phyloP scores from a whole-genome alignment of 2,329 filamentous ascomycete species.

The Fusarium longipes region DNA sequence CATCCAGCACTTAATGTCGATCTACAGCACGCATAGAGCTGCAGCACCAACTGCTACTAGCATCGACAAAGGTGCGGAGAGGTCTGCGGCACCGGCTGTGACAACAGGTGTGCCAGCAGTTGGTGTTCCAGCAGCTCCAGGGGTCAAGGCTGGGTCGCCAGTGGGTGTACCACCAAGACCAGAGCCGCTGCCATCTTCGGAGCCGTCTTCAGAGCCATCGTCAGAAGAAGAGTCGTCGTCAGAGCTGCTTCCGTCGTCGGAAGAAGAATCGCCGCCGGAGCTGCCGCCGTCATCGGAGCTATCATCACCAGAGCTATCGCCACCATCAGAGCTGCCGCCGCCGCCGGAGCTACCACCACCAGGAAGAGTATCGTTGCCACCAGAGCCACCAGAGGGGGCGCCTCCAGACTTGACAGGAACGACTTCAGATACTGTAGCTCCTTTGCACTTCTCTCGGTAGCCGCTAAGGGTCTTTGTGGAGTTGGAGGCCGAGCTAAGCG shows the following conservation, averaged over 20 bases:
- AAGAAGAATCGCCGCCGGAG: neutral
- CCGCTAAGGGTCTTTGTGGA: slow-evolving; percentile 61
- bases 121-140: slow-evolving; percentile 37
- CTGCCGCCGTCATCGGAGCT: neutral
- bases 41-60: slow-evolving; percentile 58
- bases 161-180: slow-evolving; percentile 7
- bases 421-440: slow-evolving; percentile 45
- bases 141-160: slow-evolving; percentile 19
- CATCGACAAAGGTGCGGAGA: slow-evolving; percentile 56
- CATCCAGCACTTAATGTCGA: neutral
- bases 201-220: neutral
- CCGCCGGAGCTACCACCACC: neutral
- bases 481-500: slow-evolving; percentile 61
- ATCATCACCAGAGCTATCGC: neutral
- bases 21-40: slow-evolving; percentile 56
- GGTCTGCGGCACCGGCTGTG: slow-evolving; percentile 44
- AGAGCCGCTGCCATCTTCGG: slow-evolving; percentile 4
- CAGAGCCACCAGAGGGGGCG: slow-evolving; percentile 28
- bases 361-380: slow-evolving; percentile 11
- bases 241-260: neutral
- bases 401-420: slow-evolving; percentile 40
- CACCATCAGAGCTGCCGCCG: neutral
- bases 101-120: slow-evolving; percentile 33
- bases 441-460: slow-evolving; percentile 58
- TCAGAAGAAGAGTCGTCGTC: neutral